Conservation (phyloP, 2,329 filamentous ascomycete species). For the Ceratocystis harringtonii region DNA sequence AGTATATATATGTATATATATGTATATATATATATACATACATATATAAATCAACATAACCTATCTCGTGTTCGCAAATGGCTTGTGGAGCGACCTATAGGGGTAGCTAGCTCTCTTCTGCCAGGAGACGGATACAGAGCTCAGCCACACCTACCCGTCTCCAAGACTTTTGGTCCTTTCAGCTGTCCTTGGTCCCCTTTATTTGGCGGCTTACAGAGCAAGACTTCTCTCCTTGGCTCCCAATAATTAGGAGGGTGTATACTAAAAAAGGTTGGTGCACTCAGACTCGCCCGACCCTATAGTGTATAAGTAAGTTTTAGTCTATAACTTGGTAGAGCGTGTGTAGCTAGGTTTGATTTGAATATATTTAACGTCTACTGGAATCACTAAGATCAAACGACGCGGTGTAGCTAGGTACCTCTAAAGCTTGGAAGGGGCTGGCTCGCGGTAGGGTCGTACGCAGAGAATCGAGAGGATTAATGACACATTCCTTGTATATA, state of each 20-base stretch:
- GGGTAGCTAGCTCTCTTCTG: too few relatives aligned
- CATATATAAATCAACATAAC: too few relatives aligned
- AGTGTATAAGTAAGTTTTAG: not conserved
- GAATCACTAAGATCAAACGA: too few relatives aligned
- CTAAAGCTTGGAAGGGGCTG: not conserved
- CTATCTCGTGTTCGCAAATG: too few relatives aligned
- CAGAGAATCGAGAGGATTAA: not conserved
- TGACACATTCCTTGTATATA: not conserved
- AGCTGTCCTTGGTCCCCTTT: not conserved
- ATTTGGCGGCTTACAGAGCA: not conserved
- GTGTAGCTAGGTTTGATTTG: not conserved
- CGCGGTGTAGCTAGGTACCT: not conserved
- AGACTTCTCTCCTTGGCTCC: not conserved
- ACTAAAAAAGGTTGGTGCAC: not conserved
- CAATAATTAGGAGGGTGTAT: not conserved
- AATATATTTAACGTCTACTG: too few relatives aligned
- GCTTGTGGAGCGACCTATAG: too few relatives aligned
- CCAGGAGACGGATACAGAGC: too few relatives aligned
- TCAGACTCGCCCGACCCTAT: too few relatives aligned
- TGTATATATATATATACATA: not conserved
- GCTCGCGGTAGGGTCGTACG: not conserved
- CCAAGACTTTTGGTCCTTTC: not conserved
- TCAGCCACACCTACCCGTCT: too few relatives aligned
- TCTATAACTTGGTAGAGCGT: not conserved
- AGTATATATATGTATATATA: not conserved